Conservation (phyloP, 2,329 filamentous ascomycete species). For the Hirsutella rhossiliensis region DNA sequence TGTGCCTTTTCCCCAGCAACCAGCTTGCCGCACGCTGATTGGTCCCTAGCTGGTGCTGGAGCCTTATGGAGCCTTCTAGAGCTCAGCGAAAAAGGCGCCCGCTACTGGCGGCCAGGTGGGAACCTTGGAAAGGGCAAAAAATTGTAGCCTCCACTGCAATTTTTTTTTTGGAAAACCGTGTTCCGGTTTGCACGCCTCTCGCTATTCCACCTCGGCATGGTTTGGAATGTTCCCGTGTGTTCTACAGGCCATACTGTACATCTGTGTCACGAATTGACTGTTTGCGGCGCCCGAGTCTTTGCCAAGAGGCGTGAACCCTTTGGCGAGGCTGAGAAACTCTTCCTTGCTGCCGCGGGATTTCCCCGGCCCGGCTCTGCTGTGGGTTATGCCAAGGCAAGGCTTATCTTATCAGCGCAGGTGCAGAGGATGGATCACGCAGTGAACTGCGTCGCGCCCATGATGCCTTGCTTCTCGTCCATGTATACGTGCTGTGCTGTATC, state of each 20-base stretch:
- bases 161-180: too few species aligned
- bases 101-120: background rate
- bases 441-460: too few species aligned
- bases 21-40: conserved; percentile 11
- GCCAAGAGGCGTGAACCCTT: background rate
- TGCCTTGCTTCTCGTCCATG: too few species aligned
- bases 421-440: too few species aligned
- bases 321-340: background rate
- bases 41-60: conserved; percentile 6
- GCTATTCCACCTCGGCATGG: background rate
- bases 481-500: too few species aligned
- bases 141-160: background rate
- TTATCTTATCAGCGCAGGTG: background rate
- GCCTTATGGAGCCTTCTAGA: conserved; percentile 15
- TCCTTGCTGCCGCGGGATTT: background rate
- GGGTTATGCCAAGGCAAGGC: background rate
- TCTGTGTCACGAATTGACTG: background rate
- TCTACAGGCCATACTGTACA: background rate
- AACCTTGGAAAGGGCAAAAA: background rate
- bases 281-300: background rate
- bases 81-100: background rate
- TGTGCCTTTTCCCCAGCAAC: conserved; percentile 14
- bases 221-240: background rate
- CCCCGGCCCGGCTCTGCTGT: background rate
- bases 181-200: background rate